phyloP scores from a whole-genome alignment of 331 rosid genomes.

The Prunus yedoensis region DNA sequence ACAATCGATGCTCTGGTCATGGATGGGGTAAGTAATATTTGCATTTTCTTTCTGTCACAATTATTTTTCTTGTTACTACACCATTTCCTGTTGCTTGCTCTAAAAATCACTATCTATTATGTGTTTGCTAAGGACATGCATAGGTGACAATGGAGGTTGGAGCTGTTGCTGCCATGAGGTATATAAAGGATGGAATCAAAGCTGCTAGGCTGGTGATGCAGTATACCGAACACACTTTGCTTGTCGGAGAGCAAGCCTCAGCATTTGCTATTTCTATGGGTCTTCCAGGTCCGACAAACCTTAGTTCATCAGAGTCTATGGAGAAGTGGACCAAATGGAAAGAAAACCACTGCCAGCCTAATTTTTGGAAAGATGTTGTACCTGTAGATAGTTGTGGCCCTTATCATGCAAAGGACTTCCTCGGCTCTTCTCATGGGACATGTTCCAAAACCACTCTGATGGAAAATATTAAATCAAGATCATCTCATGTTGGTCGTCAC shows the following conservation, averaged over 20 bases:
- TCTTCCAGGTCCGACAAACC: slow-evolving; percentile 85
- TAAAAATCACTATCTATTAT: slow-evolving; percentile 33
- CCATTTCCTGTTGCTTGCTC: slow-evolving; percentile 16
- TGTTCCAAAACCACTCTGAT: slow-evolving; percentile 37
- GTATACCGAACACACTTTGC: slow-evolving; percentile 74
- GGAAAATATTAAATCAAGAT: slow-evolving; percentile 33
- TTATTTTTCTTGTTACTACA: slow-evolving; percentile 7
- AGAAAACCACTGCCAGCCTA: slow-evolving; percentile 73
- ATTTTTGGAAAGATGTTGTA: slow-evolving; percentile 72
- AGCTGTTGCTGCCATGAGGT: slow-evolving; percentile 95
- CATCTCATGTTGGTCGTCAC: slow-evolving; percentile 50
- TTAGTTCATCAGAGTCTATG: slow-evolving; percentile 73
- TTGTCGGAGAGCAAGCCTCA: slow-evolving; percentile 89
- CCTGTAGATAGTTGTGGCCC: slow-evolving; percentile 74
- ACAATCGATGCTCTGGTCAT: slow-evolving; percentile 85
- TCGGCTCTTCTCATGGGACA: slow-evolving; percentile 26
- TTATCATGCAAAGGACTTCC: slow-evolving; percentile 45
- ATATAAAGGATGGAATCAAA: slow-evolving; percentile 79
- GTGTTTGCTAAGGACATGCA: slow-evolving; percentile 55
- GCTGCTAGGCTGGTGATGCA: slow-evolving; percentile 89
- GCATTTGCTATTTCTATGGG: slow-evolving; percentile 90
- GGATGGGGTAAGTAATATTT: slow-evolving; percentile 69
- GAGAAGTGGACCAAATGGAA: slow-evolving; percentile 82
- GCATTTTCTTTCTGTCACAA: slow-evolving; percentile 8
- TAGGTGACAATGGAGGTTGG: slow-evolving; percentile 98